phyloP scores from a whole-genome alignment of 305 asterid species.

The Plantago rigida region DNA sequence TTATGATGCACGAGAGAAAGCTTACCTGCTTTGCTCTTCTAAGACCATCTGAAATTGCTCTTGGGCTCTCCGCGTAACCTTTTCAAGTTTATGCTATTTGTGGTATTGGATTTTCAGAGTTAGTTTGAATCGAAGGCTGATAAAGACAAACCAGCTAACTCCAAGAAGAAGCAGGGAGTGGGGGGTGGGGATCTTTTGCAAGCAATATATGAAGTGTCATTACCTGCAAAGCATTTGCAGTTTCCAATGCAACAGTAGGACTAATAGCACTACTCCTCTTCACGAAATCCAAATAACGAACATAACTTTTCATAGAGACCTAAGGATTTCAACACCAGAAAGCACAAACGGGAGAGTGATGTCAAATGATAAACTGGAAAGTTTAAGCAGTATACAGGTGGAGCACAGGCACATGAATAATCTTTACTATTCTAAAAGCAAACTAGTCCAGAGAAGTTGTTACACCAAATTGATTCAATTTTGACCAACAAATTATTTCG shows the following conservation, averaged over 20 bases:
- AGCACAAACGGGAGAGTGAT: too few relatives aligned
- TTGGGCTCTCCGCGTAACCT: slow-evolving; percentile 91
- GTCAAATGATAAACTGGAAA: neutral
- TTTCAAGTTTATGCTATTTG: slow-evolving; percentile 81
- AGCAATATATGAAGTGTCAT: slow-evolving; percentile 15
- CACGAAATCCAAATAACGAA: slow-evolving; percentile 66
- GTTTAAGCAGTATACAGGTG: too few relatives aligned
- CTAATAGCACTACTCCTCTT: slow-evolving; percentile 93
- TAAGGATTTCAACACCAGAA: neutral
- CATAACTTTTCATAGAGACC: slow-evolving; percentile 82
- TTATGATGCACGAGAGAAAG: slow-evolving; percentile 6
- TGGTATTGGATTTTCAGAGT: slow-evolving; percentile 28
- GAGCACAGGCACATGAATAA: too few relatives aligned
- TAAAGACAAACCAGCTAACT: slow-evolving; percentile 9
- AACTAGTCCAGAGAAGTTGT: too few relatives aligned
- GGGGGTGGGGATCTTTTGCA: too few relatives aligned
- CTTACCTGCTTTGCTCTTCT: slow-evolving; percentile 91
- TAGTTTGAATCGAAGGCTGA: slow-evolving; percentile 32
- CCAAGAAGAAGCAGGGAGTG: neutral
- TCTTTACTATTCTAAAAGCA: too few relatives aligned
- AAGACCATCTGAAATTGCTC: slow-evolving; percentile 96
- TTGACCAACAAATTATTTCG: too few relatives aligned
- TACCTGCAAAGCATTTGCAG: slow-evolving; percentile 95
- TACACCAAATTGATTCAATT: too few relatives aligned
- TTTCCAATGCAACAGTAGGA: slow-evolving; percentile 88